Evolutionary conservation across 306 rosid genomes (phyloP).

Genomic region (Prunus armeniaca): DNA sequence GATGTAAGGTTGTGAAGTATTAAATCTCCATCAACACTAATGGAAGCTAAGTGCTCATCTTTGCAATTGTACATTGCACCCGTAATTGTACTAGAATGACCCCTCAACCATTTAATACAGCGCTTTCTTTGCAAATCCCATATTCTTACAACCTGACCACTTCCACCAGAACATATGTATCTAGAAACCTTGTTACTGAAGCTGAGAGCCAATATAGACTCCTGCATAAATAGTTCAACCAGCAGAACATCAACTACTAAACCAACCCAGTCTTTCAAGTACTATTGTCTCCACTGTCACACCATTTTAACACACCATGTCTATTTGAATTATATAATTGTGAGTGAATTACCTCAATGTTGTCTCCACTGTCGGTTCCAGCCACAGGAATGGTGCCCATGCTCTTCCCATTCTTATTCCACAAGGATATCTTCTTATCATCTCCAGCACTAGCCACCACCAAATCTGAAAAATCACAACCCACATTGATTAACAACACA

Average conservation of each 20-base stretch:
- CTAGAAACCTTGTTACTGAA: slow-evolving; percentile 95
- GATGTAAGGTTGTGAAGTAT: slow-evolving; percentile 96
- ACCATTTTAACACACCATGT: background rate
- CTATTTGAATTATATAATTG: slow-evolving; percentile 9
- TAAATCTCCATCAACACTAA: slow-evolving; percentile 91
- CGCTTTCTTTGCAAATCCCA: slow-evolving; percentile 98
- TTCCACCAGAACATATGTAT: slow-evolving; percentile 94
- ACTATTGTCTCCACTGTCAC: background rate
- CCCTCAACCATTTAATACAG: slow-evolving; percentile 91
- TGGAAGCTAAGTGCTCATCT: slow-evolving; percentile 97
- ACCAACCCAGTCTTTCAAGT: slow-evolving; percentile 7
- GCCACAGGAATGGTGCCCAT: slow-evolving; percentile 94
- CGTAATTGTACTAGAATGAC: slow-evolving; percentile 78
- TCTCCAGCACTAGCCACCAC: slow-evolving; percentile 98
- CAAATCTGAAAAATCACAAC: slow-evolving; percentile 53
- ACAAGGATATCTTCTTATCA: slow-evolving; percentile 86
- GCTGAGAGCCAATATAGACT: slow-evolving; percentile 77
- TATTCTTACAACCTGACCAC: slow-evolving; percentile 90
- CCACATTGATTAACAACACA: slow-evolving; percentile 12
- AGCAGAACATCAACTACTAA: slow-evolving; percentile 16
- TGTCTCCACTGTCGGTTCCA: slow-evolving; percentile 74
- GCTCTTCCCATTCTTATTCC: slow-evolving; percentile 88
- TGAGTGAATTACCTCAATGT: slow-evolving; percentile 56
- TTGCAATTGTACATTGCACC: slow-evolving; percentile 95
- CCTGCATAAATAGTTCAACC: slow-evolving; percentile 42